These are phyloP conservation scores for Psilocybe mexicana DNA, from an alignment of 1,284 basidiomycete species.

Conservation along the genomic window DNA sequence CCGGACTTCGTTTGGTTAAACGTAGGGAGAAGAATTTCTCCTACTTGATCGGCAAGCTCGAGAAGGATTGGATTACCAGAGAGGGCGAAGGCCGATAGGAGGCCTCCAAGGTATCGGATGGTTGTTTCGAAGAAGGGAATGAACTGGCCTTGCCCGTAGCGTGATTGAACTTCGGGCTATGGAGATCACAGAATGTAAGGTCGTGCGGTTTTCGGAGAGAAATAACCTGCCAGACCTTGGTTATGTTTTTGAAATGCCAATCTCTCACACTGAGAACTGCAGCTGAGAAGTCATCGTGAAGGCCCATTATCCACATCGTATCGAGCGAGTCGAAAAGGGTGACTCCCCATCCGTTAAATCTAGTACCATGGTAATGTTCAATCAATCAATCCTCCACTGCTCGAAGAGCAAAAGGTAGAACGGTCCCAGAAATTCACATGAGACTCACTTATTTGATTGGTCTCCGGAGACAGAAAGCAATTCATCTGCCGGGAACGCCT, in stretches of 20 bases:
- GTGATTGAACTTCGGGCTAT: neutral
- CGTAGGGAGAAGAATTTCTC: conserved; percentile 46
- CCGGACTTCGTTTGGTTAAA: conserved; percentile 50
- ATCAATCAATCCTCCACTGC: neutral
- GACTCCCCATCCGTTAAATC: conserved; percentile 54
- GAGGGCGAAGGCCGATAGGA: conserved; percentile 71
- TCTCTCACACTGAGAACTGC: conserved; percentile 63
- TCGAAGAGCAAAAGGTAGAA: too few relatives aligned
- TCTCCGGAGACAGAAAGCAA: conserved; percentile 44
- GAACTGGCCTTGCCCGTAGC: conserved; percentile 19
- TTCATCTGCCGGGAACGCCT: conserved; percentile 63
- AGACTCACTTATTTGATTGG: conserved; percentile 31
- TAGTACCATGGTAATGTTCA: conserved; percentile 28
- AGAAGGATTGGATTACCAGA: conserved; percentile 55
- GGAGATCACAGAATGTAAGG: neutral
- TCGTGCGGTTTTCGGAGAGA: conserved; percentile 74
- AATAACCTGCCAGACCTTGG: conserved; percentile 31
- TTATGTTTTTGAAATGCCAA: conserved; percentile 45
- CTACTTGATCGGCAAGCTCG: conserved; percentile 53
- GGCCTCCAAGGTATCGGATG: conserved; percentile 74
- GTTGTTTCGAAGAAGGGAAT: conserved; percentile 74
- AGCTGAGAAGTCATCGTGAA: conserved; percentile 63
- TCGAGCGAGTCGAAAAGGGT: conserved; percentile 65
- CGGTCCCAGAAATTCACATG: too few relatives aligned
- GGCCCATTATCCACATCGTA: conserved; percentile 62